Base-by-base conservation (phyloP, 495 filamentous ascomycete genomes). In the Penicillium simplicissimum region DNA sequence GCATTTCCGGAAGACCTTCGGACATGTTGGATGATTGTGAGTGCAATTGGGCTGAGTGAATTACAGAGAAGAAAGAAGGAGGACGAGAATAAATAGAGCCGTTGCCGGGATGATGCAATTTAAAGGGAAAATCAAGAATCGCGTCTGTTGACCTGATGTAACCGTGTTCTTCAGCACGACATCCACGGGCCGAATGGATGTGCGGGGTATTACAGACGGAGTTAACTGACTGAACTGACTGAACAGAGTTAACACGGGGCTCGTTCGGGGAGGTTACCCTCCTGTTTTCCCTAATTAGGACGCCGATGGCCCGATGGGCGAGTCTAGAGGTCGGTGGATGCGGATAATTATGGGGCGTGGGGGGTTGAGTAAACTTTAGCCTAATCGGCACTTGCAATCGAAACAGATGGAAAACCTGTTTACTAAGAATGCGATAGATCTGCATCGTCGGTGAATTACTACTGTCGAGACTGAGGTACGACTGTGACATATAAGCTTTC, bases 1-100 rank as follows among this genome's bases (percentile, higher is more conserved):
- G 80, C 89, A 92, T 93, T 67, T 84, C 76, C 19, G 87, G 86
- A 52, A 81, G 77, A 37, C 61, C 34, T 15, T 70, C 63, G 17
- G 68, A 54, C 76, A 72, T 70, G 37, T n/a, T 57, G 25, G 31
- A 14, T n/a, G 48, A n/a, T 23, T 15, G 13, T 48, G 13, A 48
- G 6, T 31, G 28, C 9, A 17, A 52, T 28, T 62, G 33, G 7
- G 34, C 15, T 15, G 45, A n/a, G 15, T 25, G 6, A 14, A 45
- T n/a, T 9, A 31, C 15, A 28, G n/a, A 15, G 17, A 52, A 21
- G 34, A 14, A 28, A 35, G 34, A 52, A 21, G 37, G 8, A 15
- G n/a, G 34, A 34, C 28, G 21, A 1, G 34, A 17, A 10, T 19
- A 15, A 23, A 36, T 21, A 31, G 14, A 45, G 23, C 10, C 37